Evolutionary conservation across 1,284 basidiomycete genomes (phyloP).

Genomic region (Pseudozyma tsukubaensis): DNA sequence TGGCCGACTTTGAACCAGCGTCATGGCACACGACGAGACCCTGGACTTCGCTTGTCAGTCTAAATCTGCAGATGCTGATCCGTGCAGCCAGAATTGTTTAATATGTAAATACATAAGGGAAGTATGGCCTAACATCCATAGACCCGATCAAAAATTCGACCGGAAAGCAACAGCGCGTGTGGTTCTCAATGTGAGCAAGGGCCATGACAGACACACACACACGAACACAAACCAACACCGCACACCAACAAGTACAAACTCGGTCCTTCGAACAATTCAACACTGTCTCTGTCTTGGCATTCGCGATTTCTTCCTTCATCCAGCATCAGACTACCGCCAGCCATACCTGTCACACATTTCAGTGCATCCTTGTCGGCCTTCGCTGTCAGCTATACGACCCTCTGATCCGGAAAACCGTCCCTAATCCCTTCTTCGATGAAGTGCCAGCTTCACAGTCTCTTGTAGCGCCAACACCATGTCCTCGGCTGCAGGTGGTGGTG

Average conservation of each 20-base stretch:
- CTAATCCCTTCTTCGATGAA: conserved; percentile 21
- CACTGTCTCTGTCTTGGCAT: too few species aligned
- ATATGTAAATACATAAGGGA: not conserved
- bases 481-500: conserved; percentile 11
- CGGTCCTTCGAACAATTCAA: too few species aligned
- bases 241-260: too few species aligned
- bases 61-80: conserved; percentile 5
- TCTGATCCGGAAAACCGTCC: too few species aligned
- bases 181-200: not conserved
- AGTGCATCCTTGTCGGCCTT: too few species aligned
- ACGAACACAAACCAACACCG: not conserved
- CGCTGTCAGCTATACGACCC: too few species aligned
- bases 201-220: conserved; percentile 1
- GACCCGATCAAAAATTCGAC: too few species aligned
- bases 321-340: too few species aligned
- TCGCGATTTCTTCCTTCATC: not conserved
- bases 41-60: not conserved
- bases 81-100: conserved; percentile 5
- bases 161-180: too few species aligned
- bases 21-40: not conserved
- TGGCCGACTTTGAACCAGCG: not conserved
- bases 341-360: too few species aligned
- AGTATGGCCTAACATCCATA: not conserved
- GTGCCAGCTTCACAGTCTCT: conserved; percentile 6
- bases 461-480: conserved; percentile 17